Evolutionary conservation across 2,329 filamentous ascomycete species (phyloP), one percentile per base, ranked within the genome.

Genomic region (Myriosclerotinia duriaeana): DNA sequence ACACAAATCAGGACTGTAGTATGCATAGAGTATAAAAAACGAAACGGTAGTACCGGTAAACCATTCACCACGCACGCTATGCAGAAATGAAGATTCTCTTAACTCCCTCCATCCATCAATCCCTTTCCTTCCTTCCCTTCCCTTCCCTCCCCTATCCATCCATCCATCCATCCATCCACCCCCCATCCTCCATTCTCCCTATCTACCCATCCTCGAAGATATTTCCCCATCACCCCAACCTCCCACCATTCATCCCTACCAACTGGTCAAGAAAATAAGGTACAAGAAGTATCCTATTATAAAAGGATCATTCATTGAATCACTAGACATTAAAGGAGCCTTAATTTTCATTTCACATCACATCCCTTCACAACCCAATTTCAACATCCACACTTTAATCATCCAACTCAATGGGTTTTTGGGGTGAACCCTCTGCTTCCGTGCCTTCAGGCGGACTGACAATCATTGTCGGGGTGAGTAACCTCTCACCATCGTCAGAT

Each of bases 401-500:
- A 70, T 75, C 73, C 58, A 75, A 60, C 52, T 71, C 66, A 46
- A 76, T 72, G 22, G 74, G 74, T 54, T 73, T 74, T 44, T 69
- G 70, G 62, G 36, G 15, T 5, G 62, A 48, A 7, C 53, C 62
- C 34, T 64, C 62, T 9, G 40, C 11, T 53, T 74, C 69, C 12
- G 66, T 65, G 36, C 72, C 73, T 7, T 73, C 73, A 36, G 75
- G 74, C n/a, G 74, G 75, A 58, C 73, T 75, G 36, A 76, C 67
- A 12, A 75, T 66, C 38, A 72, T 73, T 15, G 73, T 75, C 9
- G 73, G 72, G 7, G 73, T 73, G 2, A 70, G 67, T 17, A 71
- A 50, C 55, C 68, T 72, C 11, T 71, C 69, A 14, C 60, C 67
- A 4, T 71, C 68, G 14, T 70, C 71, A 34, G 62, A 62, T 14